Conservation (phyloP, 176 grass and related monocot species). For the Avena atlantica region DNA sequence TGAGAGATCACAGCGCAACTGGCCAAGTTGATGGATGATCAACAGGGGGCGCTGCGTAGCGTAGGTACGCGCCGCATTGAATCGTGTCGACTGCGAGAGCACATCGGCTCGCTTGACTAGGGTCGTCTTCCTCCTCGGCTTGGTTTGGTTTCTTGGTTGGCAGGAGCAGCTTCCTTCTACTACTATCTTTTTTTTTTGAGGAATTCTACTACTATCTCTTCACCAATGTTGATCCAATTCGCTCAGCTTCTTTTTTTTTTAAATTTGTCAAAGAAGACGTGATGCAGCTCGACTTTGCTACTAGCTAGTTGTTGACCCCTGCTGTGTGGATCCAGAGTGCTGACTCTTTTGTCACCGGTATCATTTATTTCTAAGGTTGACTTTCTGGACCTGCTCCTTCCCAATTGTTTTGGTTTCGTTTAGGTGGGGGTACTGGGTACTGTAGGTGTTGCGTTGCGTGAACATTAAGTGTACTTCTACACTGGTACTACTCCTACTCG, state of each 20-base stretch:
- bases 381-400: neutral
- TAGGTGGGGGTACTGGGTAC: neutral
- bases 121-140: neutral
- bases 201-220: neutral
- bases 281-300: too few relatives aligned
- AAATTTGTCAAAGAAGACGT: too few relatives aligned
- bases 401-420: neutral
- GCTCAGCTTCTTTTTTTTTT: neutral
- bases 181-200: neutral
- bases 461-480: slow-evolving; percentile 13
- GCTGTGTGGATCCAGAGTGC: neutral
- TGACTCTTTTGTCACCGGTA: neutral
- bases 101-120: neutral
- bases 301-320: neutral
- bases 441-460: slow-evolving; percentile 13
- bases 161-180: neutral
- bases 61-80: slow-evolving; percentile 24
- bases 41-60: neutral
- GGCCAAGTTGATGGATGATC: slow-evolving; percentile 26
- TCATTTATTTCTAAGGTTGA: neutral
- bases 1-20: neutral
- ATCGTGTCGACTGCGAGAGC: neutral
- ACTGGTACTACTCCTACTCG: neutral
- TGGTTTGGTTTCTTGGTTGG: neutral
- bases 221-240: too few relatives aligned